phyloP scores from a whole-genome alignment of 441 rosid species.

The Pelargonium exstipulatum region DNA sequence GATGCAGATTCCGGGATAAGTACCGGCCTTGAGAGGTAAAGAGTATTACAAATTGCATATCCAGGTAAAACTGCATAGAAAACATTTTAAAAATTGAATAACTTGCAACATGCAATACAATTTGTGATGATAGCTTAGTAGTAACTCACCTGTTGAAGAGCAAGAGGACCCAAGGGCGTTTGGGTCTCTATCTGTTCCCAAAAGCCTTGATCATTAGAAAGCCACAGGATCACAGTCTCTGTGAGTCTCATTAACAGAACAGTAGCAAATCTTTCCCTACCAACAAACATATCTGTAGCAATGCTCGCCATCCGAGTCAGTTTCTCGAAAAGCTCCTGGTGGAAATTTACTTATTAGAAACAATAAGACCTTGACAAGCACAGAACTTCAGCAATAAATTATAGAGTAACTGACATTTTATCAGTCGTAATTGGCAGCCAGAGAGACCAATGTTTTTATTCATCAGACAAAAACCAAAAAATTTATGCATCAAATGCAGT shows the following conservation, averaged over 20 bases:
- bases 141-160: constrained; percentile 67
- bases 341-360: neutral
- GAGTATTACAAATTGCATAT: constrained; percentile 88
- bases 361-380: neutral
- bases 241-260: constrained; percentile 87
- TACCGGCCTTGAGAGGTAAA: constrained; percentile 98
- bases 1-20: constrained; percentile 84
- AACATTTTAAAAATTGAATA: neutral
- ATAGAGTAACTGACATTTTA: too few relatives aligned
- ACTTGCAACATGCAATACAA: neutral
- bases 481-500: neutral
- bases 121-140: neutral
- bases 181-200: constrained; percentile 98
- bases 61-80: constrained; percentile 73
- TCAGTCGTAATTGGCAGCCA: too few relatives aligned
- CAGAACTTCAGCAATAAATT: too few relatives aligned
- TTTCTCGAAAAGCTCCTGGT: constrained; percentile 80
- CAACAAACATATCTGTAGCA: constrained; percentile 96
- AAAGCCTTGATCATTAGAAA: constrained; percentile 88
- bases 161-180: constrained; percentile 83
- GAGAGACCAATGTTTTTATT: neutral
- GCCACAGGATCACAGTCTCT: constrained; percentile 93
- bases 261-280: constrained; percentile 94
- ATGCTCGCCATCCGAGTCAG: constrained; percentile 76
- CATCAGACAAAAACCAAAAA: neutral